phyloP scores from a whole-genome alignment of 495 filamentous ascomycete genomes.

The Tirmania nivea region DNA sequence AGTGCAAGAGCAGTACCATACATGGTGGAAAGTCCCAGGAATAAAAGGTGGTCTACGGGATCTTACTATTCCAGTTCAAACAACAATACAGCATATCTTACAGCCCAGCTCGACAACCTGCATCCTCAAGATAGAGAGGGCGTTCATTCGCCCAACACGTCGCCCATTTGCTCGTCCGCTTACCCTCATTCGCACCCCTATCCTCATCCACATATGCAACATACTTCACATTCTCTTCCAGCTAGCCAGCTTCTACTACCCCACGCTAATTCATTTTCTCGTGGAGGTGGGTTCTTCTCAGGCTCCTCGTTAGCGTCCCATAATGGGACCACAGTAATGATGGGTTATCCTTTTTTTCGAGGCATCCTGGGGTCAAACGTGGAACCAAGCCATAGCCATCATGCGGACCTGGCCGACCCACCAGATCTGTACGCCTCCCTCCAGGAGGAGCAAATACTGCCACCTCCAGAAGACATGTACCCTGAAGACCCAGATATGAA shows the following conservation, averaged over 20 bases:
- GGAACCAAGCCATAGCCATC: constrained; percentile 37
- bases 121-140: constrained; percentile 15
- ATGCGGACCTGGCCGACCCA: constrained; percentile 42
- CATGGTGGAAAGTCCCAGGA: constrained; percentile 34
- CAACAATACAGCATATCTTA: constrained; percentile 31
- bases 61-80: constrained; percentile 34
- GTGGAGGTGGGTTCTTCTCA: constrained; percentile 25
- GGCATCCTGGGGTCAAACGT: constrained; percentile 45
- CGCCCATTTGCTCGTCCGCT: constrained; percentile 30
- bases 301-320: constrained; percentile 25
- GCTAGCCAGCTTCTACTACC: constrained; percentile 23
- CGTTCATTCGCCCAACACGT: constrained; percentile 31
- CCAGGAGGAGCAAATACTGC: constrained; percentile 41
- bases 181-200: constrained; percentile 31
- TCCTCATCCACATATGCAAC: constrained; percentile 30
- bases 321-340: constrained; percentile 18
- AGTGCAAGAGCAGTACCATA: constrained; percentile 43
- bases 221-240: constrained; percentile 23
- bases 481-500: constrained; percentile 44
- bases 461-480: constrained; percentile 55
- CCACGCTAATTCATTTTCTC: constrained; percentile 24
- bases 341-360: constrained; percentile 33
- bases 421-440: constrained; percentile 54
- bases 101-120: constrained; percentile 31
- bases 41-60: constrained; percentile 52